These are phyloP conservation scores for Rhododendron vialii DNA, from an alignment of 148 eudicot genomes.

Conservation along the genomic window DNA sequence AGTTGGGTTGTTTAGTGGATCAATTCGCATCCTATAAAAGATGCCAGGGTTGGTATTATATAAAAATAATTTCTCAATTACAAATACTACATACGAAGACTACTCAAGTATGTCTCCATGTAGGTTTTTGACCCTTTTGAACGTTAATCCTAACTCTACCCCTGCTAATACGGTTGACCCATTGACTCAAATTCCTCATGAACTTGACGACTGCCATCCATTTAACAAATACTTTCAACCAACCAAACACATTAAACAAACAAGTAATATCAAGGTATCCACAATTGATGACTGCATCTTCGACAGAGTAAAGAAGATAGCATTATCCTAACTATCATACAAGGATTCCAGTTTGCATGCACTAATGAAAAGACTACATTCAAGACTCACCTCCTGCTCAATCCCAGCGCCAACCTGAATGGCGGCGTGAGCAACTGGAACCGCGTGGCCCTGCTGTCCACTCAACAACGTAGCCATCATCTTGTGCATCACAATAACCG, in stretches of 20 bases:
- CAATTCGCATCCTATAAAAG: not conserved
- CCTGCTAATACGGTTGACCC: not conserved
- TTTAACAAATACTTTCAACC: not conserved
- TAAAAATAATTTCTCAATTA: not conserved
- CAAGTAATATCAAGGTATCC: not conserved
- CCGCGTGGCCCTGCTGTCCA: slow-evolving; percentile 46
- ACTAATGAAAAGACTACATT: not conserved
- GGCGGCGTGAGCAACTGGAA: slow-evolving; percentile 72
- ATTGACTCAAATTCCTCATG: not conserved
- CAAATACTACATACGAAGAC: not conserved
- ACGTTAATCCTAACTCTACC: not conserved
- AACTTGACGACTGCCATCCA: not conserved
- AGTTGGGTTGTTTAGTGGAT: not conserved
- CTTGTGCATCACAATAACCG: slow-evolving; percentile 89
- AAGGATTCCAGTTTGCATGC: not conserved
- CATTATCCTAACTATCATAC: not conserved
- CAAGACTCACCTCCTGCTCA: slow-evolving; percentile 67
- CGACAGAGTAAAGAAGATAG: not conserved
- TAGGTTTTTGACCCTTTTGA: not conserved
- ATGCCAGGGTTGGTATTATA: not conserved
- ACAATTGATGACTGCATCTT: not conserved
- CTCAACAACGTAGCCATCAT: slow-evolving; percentile 77
- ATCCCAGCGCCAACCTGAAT: slow-evolving; percentile 74
- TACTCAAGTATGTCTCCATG: not conserved
- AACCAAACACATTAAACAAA: not conserved